Evolutionary conservation across 2,329 filamentous ascomycete species (phyloP).

Genomic region (Pseudocercospora fijiensis): DNA sequence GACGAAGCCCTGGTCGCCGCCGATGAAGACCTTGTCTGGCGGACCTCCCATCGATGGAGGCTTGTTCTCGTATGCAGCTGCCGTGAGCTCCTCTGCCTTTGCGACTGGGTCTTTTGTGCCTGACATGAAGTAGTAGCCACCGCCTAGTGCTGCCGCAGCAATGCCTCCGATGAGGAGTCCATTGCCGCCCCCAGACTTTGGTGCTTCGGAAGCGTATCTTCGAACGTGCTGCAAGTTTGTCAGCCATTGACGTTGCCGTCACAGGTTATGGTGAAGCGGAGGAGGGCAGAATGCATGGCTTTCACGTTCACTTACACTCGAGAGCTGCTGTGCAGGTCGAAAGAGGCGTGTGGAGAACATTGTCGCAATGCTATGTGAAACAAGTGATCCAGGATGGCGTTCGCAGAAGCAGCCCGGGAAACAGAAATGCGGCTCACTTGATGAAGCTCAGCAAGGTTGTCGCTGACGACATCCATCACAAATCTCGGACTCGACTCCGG

Average conservation of each 20-base stretch:
- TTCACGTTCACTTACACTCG: slow-evolving; percentile 37
- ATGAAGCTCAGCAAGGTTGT: neutral
- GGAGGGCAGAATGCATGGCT: slow-evolving; percentile 18
- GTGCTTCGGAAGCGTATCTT: slow-evolving; percentile 68
- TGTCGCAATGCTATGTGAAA: neutral
- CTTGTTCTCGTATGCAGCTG: slow-evolving; percentile 41
- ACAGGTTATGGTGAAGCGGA: neutral
- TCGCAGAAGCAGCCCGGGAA: neutral
- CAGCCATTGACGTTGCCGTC: slow-evolving; percentile 12
- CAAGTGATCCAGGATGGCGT: neutral
- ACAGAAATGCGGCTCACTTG: slow-evolving; percentile 7
- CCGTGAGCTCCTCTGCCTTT: slow-evolving; percentile 31
- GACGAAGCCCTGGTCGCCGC: slow-evolving; percentile 87
- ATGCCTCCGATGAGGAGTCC: slow-evolving; percentile 61
- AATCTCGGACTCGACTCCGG: neutral
- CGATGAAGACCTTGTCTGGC: slow-evolving; percentile 63
- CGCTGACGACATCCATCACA: neutral
- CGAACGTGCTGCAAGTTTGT: slow-evolving; percentile 56
- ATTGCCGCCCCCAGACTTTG: slow-evolving; percentile 57
- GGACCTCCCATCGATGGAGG: slow-evolving; percentile 40
- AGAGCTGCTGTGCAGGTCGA: slow-evolving; percentile 31
- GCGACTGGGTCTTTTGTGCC: slow-evolving; percentile 29
- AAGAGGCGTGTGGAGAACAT: slow-evolving; percentile 33
- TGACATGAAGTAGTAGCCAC: slow-evolving; percentile 52
- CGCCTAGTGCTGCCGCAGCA: slow-evolving; percentile 59